These are phyloP conservation scores for Mycena indigotica DNA, from an alignment of 768 basidiomycete species.

Conservation along the genomic window DNA sequence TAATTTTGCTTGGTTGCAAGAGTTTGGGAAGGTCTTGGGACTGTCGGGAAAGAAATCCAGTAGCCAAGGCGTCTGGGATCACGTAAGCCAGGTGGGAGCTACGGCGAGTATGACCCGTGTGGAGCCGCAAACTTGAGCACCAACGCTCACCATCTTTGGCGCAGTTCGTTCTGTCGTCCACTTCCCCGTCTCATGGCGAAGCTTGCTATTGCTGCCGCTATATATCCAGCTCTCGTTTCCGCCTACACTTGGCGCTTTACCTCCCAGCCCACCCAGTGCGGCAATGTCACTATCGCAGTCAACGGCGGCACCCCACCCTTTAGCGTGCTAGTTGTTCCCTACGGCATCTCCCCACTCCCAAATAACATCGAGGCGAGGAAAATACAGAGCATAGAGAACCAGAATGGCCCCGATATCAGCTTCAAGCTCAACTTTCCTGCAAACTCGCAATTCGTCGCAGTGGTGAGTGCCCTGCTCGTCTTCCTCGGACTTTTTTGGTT, in stretches of 20 bases:
- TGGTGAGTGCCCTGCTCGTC: conserved; percentile 52
- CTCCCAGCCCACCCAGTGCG: conserved; percentile 62
- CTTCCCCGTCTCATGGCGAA: conserved; percentile 16
- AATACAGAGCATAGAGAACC: conserved; percentile 30
- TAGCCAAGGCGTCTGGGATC: too few species aligned
- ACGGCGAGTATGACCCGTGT: neutral
- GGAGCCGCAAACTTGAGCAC: neutral
- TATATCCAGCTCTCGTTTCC: conserved; percentile 30
- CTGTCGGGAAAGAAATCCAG: too few species aligned
- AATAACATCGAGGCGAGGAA: conserved; percentile 61
- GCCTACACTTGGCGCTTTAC: conserved; percentile 53
- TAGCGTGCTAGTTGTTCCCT: conserved; percentile 65
- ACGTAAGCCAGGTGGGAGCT: too few species aligned
- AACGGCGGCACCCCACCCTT: conserved; percentile 66
- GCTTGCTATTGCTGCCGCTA: conserved; percentile 8
- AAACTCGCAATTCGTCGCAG: conserved; percentile 73
- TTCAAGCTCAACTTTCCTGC: conserved; percentile 68
- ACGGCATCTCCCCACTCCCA: conserved; percentile 60
- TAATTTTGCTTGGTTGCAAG: too few species aligned
- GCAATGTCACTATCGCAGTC: conserved; percentile 61
- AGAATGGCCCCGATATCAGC: conserved; percentile 33
- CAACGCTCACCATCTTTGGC: neutral
- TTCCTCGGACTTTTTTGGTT: neutral
- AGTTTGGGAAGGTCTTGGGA: too few species aligned
- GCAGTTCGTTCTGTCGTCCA: too few species aligned